Evolutionary conservation across 2,329 filamentous ascomycete genomes (phyloP), one percentile per base, ranked within the genome.

Genomic region (Ophiocordyceps camponoti-saundersi): DNA sequence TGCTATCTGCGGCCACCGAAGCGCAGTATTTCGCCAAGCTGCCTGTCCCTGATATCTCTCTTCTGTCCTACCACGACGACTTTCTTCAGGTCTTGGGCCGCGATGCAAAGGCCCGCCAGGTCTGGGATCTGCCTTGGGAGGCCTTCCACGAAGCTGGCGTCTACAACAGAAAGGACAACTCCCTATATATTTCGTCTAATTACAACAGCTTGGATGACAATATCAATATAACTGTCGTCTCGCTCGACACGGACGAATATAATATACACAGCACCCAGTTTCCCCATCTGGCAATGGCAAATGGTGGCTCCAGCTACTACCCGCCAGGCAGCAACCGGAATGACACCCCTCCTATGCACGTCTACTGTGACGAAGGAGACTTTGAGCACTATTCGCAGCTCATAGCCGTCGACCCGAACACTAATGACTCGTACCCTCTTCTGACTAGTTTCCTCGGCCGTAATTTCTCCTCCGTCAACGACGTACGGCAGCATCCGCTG

Each of bases 381-480:
- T 0, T 73, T 73, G 55, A 75, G 73, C 52, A 69, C 68, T 0
- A 70, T 69, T 5, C 55, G 68, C 71, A 50, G 56, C 57, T 51
- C 7, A 13, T 49, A n/a, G 47, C 44, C 44, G 44, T 50, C 26
- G 44, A 48, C 20, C 29, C 16, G 0, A 48, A 20, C 6, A 44
- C 50, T 48, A 6, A 51, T 1, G 13, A 3, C 1, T 10, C 8
- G 18, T 3, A 6, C 66, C 67, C 69, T 0, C 60, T 82, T 13
- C 48, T 81, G 16, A 76, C 76, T 52, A 77, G 74, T 56, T 82
- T 66, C 56, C 75, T 75, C 45, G 75, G 77, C 18, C 68, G 75
- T 3, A 65, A 71, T 40, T 80, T 80, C 59, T 77, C 70, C 56
- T 79, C 75, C 0, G 59, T 79, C 12, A 80, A 80, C 51, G 77